Conservation (phyloP, 176 grass and related monocot genomes). For the Urochloa ruziziensis region DNA sequence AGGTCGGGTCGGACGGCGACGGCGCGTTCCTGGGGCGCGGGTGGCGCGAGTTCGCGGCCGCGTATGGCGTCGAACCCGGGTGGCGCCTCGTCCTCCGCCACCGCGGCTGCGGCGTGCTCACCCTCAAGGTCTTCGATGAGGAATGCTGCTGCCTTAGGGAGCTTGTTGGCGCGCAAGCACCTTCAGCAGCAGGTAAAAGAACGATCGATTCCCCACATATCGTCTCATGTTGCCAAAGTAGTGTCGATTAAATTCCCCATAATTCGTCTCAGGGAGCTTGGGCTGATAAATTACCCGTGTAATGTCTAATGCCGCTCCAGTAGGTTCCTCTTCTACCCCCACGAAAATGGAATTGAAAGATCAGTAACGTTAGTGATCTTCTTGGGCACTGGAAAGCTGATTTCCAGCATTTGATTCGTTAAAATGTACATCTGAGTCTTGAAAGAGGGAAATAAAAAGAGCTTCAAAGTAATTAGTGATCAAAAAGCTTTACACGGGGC, state of each 20-base stretch:
- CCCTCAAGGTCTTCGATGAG: slow-evolving; percentile 14
- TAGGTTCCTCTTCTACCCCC: too few relatives aligned
- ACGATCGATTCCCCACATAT: background rate
- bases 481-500: background rate
- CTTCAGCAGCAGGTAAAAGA: background rate
- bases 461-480: background rate
- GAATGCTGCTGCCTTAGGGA: background rate
- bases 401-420: background rate
- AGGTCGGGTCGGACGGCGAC: background rate
- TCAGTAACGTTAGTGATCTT: background rate
- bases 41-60: slow-evolving; percentile 24
- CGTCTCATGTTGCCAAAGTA: too few relatives aligned
- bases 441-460: background rate
- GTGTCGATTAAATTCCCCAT: too few relatives aligned
- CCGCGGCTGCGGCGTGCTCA: slow-evolving; percentile 11
- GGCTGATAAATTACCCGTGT: too few relatives aligned
- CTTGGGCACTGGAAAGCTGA: background rate
- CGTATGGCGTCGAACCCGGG: background rate
- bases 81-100: slow-evolving; percentile 18
- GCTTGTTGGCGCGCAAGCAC: background rate
- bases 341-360: background rate
- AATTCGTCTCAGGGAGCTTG: too few relatives aligned
- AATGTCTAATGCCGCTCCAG: too few relatives aligned
- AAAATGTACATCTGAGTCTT: background rate
- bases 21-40: slow-evolving; percentile 21